Evolutionary conservation across 2,329 filamentous ascomycete genomes (phyloP).

Genomic region (Ilyonectria mors-panacis): DNA sequence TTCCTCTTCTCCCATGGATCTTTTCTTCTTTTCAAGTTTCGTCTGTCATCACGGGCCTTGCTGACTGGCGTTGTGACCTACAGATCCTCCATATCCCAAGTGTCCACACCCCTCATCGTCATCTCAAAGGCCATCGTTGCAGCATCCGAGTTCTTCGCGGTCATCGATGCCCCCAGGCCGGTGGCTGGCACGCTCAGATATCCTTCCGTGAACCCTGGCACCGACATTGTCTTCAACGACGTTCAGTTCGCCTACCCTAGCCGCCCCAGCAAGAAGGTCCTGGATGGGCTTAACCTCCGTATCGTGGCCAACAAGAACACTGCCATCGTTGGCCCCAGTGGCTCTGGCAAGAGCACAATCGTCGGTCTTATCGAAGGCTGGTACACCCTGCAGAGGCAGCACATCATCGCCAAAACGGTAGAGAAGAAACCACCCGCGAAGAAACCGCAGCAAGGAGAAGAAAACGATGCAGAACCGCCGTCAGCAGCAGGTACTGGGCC

Average conservation of each 20-base stretch:
- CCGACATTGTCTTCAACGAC: constrained; percentile 48
- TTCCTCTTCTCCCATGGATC: neutral
- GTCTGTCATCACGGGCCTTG: no score
- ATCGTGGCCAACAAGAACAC: constrained; percentile 62
- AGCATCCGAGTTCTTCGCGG: constrained; percentile 21
- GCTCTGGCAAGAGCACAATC: no score
- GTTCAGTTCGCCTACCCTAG: constrained; percentile 67
- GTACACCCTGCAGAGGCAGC: no score
- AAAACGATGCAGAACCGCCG: neutral
- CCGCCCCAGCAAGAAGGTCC: constrained; percentile 59
- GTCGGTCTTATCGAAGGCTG: no score
- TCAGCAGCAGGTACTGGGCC: no score
- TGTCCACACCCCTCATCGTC: constrained; percentile 5
- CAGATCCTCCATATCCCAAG: neutral
- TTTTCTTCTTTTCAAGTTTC: constrained; percentile 5
- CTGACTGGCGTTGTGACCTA: no score
- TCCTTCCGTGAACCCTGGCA: neutral
- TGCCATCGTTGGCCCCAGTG: no score
- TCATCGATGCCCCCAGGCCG: constrained; percentile 20
- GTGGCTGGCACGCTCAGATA: neutral
- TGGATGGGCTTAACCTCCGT: constrained; percentile 53
- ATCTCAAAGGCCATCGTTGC: constrained; percentile 16
- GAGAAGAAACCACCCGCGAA: neutral
- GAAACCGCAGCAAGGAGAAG: neutral
- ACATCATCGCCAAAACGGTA: neutral